Evolutionary conservation across 2,329 filamentous ascomycete species (phyloP).

Genomic region (Trichoderma koningii): DNA sequence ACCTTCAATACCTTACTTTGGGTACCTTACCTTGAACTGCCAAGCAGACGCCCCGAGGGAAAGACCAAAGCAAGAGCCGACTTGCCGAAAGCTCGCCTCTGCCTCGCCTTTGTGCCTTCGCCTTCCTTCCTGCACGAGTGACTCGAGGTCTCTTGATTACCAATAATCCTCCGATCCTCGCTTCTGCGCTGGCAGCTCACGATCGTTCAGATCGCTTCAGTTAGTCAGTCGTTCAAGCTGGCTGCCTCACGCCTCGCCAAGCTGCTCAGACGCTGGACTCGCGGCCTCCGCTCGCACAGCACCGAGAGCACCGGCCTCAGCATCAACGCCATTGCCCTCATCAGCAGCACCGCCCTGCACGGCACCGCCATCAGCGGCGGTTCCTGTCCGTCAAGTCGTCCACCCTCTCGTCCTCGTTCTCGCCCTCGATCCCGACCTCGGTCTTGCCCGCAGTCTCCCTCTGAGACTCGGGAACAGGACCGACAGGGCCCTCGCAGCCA

Average conservation of each 20-base stretch:
- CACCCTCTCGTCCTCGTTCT: neutral
- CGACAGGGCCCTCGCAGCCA: neutral
- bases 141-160: neutral
- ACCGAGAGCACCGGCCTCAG: neutral
- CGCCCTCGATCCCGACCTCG: too few relatives aligned
- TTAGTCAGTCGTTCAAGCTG: constrained; percentile 12
- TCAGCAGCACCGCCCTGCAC: neutral
- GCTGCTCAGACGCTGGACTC: constrained; percentile 18
- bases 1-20: too few relatives aligned
- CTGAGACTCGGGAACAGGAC: too few relatives aligned
- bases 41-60: neutral
- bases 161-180: neutral
- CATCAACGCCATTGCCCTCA: neutral
- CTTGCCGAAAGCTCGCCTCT: neutral
- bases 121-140: neutral
- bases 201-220: too few relatives aligned
- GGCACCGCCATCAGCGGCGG: neutral
- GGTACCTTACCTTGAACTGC: too few relatives aligned
- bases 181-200: too few relatives aligned
- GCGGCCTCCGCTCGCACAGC: constrained; percentile 16
- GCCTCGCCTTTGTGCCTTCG: neutral
- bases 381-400: neutral
- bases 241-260: constrained; percentile 10
- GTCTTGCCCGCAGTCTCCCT: too few relatives aligned
- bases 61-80: constrained; percentile 4